Evolutionary conservation across 1,284 basidiomycete species (phyloP), one percentile per base, ranked within the genome.

Genomic region (Ustilago tritici): DNA sequence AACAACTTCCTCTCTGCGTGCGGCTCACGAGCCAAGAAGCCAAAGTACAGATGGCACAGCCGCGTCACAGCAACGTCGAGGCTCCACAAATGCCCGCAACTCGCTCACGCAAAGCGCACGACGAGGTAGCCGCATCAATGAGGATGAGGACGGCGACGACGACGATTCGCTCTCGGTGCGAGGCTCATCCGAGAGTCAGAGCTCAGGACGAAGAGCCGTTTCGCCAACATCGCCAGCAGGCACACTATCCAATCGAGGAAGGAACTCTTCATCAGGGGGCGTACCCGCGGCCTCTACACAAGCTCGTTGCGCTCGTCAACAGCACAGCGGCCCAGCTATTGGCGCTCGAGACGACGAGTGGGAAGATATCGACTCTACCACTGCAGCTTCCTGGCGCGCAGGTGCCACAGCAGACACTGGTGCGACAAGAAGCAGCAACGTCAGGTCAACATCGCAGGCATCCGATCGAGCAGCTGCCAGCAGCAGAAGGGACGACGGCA

Each of bases 271-370:
- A 49, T 6, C 57, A 5, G 14, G 15, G 11, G 23, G 4, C 49
- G 11, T 31, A 49, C 11, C 57, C 14, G 12, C 34, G 6, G 41
- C 46, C 32, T n/a, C 43, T 23, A 9, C 19, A 10, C 31, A 19
- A 17, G 31, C 32, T 17, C 46, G 53, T 34, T 19, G 43, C 35
- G 15, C 61, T 12, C 19, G 54, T 12, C 43, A 31, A 15, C 61
- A 35, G 28, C 23, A 38, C 34, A 36, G 23, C n/a, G 49, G 23
- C 28, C 9, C 49, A 31, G 14, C 53, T 9, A 31, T 12, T 8
- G 49, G 19, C 17, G n/a, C 49, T 1, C 47, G 57, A 64, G 74
- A 76, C 4, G 74, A 71, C 14, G 74, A 68, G 6, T 72, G 74
- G 74, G 65, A 68, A 60, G 74, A 76, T 19, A 32, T 70, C 17